A percentile compares a stretch with the other conserved stretches of the same genome.
Conservation (phyloP, 768 basidiomycete genomes). For the Exidia glandulosa region DNA sequence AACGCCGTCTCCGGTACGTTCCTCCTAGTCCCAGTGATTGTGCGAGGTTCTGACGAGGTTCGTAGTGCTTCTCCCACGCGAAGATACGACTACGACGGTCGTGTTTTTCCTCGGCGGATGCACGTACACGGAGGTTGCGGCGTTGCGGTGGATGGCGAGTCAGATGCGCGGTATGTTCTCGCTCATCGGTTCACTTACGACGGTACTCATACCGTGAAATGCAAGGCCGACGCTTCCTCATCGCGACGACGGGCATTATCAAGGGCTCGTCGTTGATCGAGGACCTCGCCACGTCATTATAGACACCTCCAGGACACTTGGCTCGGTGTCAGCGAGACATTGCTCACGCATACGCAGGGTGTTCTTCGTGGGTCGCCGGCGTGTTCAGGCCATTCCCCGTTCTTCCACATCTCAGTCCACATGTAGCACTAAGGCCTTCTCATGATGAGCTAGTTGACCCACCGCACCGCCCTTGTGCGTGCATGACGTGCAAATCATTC, state of each 20-base stretch:
- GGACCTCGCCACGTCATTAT: slow-evolving; percentile 6
- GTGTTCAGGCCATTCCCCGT: not conserved
- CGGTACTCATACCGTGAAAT: slow-evolving; percentile 5
- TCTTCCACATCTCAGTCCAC: not conserved
- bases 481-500: too few relatives aligned
- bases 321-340: too few relatives aligned
- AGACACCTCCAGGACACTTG: too few relatives aligned
- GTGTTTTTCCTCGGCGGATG: slow-evolving; percentile 97
- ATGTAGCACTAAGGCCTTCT: not conserved
- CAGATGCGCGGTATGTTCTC: slow-evolving; percentile 74
- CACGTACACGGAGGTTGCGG: slow-evolving; percentile 95
- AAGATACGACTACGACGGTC: slow-evolving; percentile 68
- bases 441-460: too few relatives aligned
- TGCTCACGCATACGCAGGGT: too few relatives aligned
- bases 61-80: slow-evolving; percentile 27
- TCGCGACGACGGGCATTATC: slow-evolving; percentile 86
- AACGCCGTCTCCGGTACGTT: not conserved
- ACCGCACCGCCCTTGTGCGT: too few relatives aligned
- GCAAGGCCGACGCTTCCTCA: slow-evolving; percentile 73
- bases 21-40: not conserved
- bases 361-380: not conserved
- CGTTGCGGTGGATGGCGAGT: slow-evolving; percentile 81
- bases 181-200: slow-evolving; percentile 1
- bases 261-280: slow-evolving; percentile 39
- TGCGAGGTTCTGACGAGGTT: not conserved